These are phyloP conservation scores for Rhodotorula sp. DNA, from an alignment of 1,284 basidiomycete species.

Conservation along the genomic window DNA sequence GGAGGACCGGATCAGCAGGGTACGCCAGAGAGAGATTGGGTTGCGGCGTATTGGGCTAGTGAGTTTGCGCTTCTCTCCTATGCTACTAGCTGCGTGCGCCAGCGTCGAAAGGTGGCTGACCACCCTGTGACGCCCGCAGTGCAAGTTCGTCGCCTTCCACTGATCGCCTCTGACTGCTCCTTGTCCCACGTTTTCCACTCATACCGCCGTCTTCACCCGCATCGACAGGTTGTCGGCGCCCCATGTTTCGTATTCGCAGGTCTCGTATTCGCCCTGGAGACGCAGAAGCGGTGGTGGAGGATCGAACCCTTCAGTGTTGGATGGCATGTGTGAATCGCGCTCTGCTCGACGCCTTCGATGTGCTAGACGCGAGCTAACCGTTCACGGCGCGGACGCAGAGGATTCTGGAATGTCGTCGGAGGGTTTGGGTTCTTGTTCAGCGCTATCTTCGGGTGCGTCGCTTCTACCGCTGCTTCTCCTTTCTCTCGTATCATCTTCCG, in stretches of 20 bases:
- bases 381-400: slow-evolving; percentile 1
- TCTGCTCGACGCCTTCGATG: not conserved
- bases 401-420: slow-evolving; percentile 31
- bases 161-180: no score
- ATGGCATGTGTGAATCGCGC: slow-evolving; percentile 25
- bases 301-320: slow-evolving; percentile 6
- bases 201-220: no score
- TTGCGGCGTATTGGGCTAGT: slow-evolving; percentile 24
- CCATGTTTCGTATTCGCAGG: slow-evolving; percentile 24
- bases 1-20: slow-evolving; percentile 14
- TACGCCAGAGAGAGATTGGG: slow-evolving; percentile 14
- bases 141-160: not conserved
- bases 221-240: slow-evolving; percentile 11
- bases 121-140: not conserved
- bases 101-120: not conserved
- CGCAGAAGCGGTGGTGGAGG: slow-evolving; percentile 26
- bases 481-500: not conserved
- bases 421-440: slow-evolving; percentile 28
- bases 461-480: no score
- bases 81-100: not conserved
- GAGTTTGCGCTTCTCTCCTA: not conserved
- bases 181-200: no score
- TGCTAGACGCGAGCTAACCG: not conserved
- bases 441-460: slow-evolving; percentile 21
- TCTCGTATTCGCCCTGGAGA: slow-evolving; percentile 23